These are phyloP conservation scores for Heterobasidion irregulare DNA, from an alignment of 1,284 basidiomycete species.

Conservation along the genomic window DNA sequence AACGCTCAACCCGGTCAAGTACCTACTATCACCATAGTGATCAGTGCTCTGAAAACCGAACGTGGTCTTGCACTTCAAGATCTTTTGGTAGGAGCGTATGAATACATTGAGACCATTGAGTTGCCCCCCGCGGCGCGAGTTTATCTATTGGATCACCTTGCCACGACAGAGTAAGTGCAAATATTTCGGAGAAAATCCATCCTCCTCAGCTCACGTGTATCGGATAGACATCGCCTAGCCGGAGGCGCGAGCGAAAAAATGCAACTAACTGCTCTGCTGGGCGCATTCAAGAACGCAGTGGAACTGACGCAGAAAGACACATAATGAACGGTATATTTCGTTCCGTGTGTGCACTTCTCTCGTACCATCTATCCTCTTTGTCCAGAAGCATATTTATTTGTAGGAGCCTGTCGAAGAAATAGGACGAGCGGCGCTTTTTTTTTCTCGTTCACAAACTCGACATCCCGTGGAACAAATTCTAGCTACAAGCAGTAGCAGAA, in stretches of 20 bases:
- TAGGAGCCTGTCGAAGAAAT: no score
- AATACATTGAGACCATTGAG: conserved; percentile 83
- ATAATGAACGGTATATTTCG: neutral
- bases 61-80: conserved; percentile 95
- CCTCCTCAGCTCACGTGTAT: conserved; percentile 1
- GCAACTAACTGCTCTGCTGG: conserved; percentile 87
- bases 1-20: neutral
- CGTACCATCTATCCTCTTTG: neutral
- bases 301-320: conserved; percentile 48
- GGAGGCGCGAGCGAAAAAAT: conserved; percentile 94
- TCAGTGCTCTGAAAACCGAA: conserved; percentile 81
- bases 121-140: conserved; percentile 82
- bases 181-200: neutral
- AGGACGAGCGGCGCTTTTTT: no score
- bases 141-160: conserved; percentile 87
- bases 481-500: no score
- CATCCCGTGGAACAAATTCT: no score
- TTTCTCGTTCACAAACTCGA: no score
- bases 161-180: conserved; percentile 76
- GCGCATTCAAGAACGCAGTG: conserved; percentile 90
- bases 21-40: conserved; percentile 45
- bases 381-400: neutral
- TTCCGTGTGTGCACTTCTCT: neutral
- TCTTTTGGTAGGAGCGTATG: conserved; percentile 89
- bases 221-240: conserved; percentile 77